Base-by-base conservation (phyloP, 2,329 filamentous ascomycete species). In the Claviceps spartinae region DNA sequence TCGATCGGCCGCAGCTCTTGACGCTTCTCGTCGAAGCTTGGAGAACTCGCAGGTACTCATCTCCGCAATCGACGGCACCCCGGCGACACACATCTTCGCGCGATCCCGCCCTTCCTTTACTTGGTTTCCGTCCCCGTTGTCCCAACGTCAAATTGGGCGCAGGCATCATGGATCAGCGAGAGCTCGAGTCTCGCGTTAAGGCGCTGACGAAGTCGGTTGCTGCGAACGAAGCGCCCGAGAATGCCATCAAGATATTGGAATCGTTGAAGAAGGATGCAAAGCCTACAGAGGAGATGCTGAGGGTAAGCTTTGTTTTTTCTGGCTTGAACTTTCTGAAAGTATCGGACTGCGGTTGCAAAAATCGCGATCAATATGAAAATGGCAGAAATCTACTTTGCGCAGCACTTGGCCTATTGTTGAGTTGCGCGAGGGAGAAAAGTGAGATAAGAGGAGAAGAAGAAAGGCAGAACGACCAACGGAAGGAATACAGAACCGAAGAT, bases 211-310 rank as follows among this genome's bases (percentile, higher is more conserved):
- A 95, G 72, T 87, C 88, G 24, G 76, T 87, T 44, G 73, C 76
- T 47, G 81, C 82, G 52, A 86, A 86, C 63, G 87, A 95, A 62
- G 81, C 89, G 4, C 64, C 86, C 26, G 70, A 82, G 42, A 85
- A 80, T 55, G 78, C 95, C 49, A 73, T 94, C 52, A 75, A 78
- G 50, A 76, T 97, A 55, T 74, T 98, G 50, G 82, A 85, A 61
- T 80, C 83, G 49, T 75, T 97, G 41, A 87, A 91, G 70, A 83
- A 83, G 62, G 86, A 87, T 56, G 83, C 91, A 38, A 78, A 80
- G 47, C 86, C 90, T 9, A 93, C 87, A 2, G 93, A 98, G 70
- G 88, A 96, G 60, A 79, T 95, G 60, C 75, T 98, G 58, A 83
- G 91, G 63, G 85, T 84, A 73, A 60, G 79, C 14, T 9, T 45